Evolutionary conservation across 2,329 filamentous ascomycete species (phyloP), one percentile per base, ranked within the genome.

Genomic region (Aspergillus calidoustus): DNA sequence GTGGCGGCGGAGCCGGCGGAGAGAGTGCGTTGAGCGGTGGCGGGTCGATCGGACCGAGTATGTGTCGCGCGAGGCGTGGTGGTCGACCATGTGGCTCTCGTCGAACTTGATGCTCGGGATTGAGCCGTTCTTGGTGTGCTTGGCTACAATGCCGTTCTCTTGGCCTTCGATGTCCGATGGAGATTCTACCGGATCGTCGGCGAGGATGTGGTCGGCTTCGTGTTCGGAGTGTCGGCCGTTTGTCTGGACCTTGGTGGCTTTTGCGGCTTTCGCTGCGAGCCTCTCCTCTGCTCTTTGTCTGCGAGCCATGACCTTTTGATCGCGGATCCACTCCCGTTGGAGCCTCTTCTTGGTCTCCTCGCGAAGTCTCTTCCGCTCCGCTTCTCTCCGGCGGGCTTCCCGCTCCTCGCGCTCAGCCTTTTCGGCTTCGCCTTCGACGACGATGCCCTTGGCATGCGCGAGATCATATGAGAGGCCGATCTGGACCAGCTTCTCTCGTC

Each of bases 401-500:
- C 77, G 79, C 19, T 70, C 74, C 54, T 74, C 73, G 13, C 80
- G 67, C 15, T 73, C 71, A 17, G 64, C 65, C 31, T 69, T 72
- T 57, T 77, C 77, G 22, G 72, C 65, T 4, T 78, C 73, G 7
- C 77, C 77, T 63, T 77, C 79, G n/a, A 74, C 69, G 0, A 74
- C 69, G 22, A 78, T 67, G 5, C 77, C 79, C 67, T 82, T 82
- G 0, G 79, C 77, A 57, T 82, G 79, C 2, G 80, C 80, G 7
- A 81, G 69, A 58, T 82, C 80, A 59, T 82, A 81, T 2, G 79
- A 78, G 4, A 80, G 74, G 7, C 80, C 80, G 25, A 81, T 77
- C 59, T 80, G 79, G 1, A 81, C 76, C 2, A 96, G 83, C 75
- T 96, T 96, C 68, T 92, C 90, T 28, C 91, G 87, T 41, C 81